These are phyloP conservation scores for Cymbopogon citratus DNA, from an alignment of 176 grass and related monocot species.

Conservation along the genomic window DNA sequence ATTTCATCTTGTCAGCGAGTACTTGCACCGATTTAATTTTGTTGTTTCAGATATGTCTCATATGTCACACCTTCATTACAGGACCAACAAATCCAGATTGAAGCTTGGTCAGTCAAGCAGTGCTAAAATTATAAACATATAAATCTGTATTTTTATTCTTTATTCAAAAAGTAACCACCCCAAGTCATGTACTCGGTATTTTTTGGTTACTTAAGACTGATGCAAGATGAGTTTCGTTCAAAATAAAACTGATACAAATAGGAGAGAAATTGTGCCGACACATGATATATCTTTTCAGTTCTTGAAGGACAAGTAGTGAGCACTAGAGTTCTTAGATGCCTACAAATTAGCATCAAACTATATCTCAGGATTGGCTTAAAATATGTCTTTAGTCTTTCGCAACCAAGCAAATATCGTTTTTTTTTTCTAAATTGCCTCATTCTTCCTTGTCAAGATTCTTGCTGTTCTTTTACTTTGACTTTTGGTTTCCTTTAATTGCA, in stretches of 20 bases:
- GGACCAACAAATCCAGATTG: not conserved
- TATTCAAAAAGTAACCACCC: too few relatives aligned
- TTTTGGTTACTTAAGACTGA: not conserved
- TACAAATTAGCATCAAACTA: conserved; percentile 10
- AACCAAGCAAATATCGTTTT: conserved; percentile 6
- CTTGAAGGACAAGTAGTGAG: conserved; percentile 8
- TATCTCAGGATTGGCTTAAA: conserved; percentile 16
- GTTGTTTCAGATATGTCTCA: not conserved
- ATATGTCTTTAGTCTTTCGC: not conserved
- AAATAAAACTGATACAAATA: too few relatives aligned
- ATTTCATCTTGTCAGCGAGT: too few relatives aligned
- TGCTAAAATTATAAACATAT: too few relatives aligned
- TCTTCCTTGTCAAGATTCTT: conserved; percentile 28
- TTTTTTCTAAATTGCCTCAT: conserved; percentile 25
- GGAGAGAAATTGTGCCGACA: not conserved
- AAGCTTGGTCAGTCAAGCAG: too few relatives aligned
- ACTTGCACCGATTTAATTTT: not conserved
- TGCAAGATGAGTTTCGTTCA: not conserved
- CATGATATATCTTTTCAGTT: conserved; percentile 14
- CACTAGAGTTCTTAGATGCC: conserved; percentile 19
- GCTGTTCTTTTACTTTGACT: conserved; percentile 43
- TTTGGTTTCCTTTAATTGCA: conserved; percentile 46
- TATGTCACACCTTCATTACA: not conserved
- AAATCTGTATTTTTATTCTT: too few relatives aligned
- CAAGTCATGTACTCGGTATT: not conserved